These are phyloP conservation scores for Penicillium lagena DNA, from an alignment of 495 filamentous ascomycete genomes.

Conservation along the genomic window DNA sequence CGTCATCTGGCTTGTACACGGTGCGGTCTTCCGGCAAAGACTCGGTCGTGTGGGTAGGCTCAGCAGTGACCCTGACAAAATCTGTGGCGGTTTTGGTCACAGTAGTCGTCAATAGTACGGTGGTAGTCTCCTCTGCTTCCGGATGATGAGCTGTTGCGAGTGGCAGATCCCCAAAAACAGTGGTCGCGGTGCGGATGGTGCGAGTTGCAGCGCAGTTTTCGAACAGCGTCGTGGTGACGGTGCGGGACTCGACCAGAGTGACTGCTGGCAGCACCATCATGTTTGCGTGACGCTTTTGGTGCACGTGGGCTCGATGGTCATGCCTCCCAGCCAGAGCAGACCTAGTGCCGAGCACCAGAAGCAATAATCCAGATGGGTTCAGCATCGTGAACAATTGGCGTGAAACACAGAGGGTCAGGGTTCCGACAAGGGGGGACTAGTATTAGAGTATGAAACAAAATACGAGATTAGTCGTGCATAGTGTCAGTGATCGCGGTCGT, in stretches of 20 bases:
- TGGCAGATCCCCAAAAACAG: not conserved
- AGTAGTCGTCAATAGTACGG: conserved; percentile 10
- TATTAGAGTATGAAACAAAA: not conserved
- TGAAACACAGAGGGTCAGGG: too few relatives aligned
- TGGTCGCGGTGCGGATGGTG: conserved; percentile 7
- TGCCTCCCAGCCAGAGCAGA: conserved; percentile 19
- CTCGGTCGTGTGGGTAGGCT: not conserved
- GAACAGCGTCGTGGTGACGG: conserved; percentile 21
- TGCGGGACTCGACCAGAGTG: conserved; percentile 13
- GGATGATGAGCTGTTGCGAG: not conserved
- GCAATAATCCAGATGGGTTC: too few relatives aligned
- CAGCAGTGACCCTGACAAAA: not conserved
- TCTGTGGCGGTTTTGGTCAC: not conserved
- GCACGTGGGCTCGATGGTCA: conserved; percentile 10
- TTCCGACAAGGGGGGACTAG: too few relatives aligned
- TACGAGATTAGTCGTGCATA: not conserved
- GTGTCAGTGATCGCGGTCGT: not conserved
- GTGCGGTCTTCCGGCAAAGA: not conserved
- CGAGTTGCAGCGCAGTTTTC: conserved; percentile 11
- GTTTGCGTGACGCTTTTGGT: conserved; percentile 6
- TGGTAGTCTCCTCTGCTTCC: conserved; percentile 5
- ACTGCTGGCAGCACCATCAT: conserved; percentile 7
- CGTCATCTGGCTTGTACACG: not conserved
- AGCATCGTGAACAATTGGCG: too few relatives aligned
- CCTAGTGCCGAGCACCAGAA: conserved; percentile 1